phyloP scores from a whole-genome alignment of 345 rosid species.

The Brassica nigra region DNA sequence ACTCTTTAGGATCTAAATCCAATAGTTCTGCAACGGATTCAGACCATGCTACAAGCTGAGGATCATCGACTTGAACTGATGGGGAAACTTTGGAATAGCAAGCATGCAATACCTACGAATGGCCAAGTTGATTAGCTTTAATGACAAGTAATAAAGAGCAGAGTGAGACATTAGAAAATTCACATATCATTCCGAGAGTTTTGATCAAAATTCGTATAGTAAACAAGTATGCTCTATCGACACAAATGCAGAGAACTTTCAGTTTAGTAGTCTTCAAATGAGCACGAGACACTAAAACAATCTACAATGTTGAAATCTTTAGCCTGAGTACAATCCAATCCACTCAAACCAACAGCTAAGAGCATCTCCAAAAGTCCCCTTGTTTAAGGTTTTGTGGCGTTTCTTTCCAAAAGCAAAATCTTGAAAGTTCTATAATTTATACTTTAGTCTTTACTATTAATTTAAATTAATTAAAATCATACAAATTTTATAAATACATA shows the following conservation, averaged over 20 bases:
- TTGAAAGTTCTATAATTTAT: too few species aligned
- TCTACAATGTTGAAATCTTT: neutral
- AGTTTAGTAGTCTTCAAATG: slow-evolving; percentile 1
- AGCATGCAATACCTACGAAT: slow-evolving; percentile 73
- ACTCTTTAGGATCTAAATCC: slow-evolving; percentile 89
- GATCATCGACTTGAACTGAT: slow-evolving; percentile 46
- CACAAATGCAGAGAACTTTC: too few species aligned
- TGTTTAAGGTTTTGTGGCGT: too few species aligned
- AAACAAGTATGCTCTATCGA: too few species aligned
- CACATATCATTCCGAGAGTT: neutral
- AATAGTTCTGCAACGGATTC: slow-evolving; percentile 76
- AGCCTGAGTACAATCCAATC: neutral
- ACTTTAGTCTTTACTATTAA: too few species aligned
- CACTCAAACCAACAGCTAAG: neutral
- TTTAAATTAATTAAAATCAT: too few species aligned
- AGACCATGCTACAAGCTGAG: slow-evolving; percentile 94
- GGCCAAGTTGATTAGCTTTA: neutral
- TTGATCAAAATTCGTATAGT: neutral
- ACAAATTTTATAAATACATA: too few species aligned
- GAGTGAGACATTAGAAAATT: neutral
- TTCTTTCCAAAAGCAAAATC: too few species aligned
- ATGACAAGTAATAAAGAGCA: neutral
- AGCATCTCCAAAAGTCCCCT: too few species aligned
- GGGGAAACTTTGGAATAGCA: slow-evolving; percentile 87
- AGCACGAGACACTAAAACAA: neutral